Base-by-base conservation (phyloP, 371 early-diverging fungal species). In the Mucor irregularis region DNA sequence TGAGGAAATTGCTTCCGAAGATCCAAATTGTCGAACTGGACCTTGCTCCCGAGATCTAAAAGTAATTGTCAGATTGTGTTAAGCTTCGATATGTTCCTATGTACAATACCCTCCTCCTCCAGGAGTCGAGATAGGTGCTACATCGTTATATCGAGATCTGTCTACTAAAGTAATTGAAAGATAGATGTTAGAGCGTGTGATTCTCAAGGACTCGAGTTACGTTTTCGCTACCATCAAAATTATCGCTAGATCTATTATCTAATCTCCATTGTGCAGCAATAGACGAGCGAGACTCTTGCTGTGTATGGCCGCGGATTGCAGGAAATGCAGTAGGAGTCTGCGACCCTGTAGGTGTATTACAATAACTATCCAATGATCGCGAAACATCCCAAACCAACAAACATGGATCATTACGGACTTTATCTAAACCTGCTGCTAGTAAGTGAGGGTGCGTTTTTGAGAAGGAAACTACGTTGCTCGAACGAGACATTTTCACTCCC, bases 371-470 rank as follows among this genome's bases (percentile, higher is more conserved):
- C 19, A 74, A 45, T 13, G 85, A 76, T 60, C 82, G 78, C 28
- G 79, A 78, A 7, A 84, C 66, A 68, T 93, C 90, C 90, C 90
- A 93, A 2, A 93, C 83, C 54, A 88, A 66, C 35, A 92, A 62
- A 55, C 86, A 87, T 13, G 78, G 78, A 53, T 90, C 90, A 53
- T 85, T 88, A 34, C 89, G 77, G 6, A 85, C 86, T 68, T 89
- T 91, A 37, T 91, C 92, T 5, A 88, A 60, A 6, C 91, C 91
- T 5, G 83, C 81, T 2, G 87, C 86, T 28, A 92, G 64, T 16
- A 86, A 61, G 19, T 81, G 69, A 2, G 87, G 82, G 25, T 84
- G 79, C 3, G 74, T 73, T 25, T 83, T 76, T 24, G 82, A 85
- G 62, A 90, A 91, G 0, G 86, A 77, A 0, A 90, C 89, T 19